phyloP scores from a whole-genome alignment of 345 rosid genomes.

The Pelargonium nanum region DNA sequence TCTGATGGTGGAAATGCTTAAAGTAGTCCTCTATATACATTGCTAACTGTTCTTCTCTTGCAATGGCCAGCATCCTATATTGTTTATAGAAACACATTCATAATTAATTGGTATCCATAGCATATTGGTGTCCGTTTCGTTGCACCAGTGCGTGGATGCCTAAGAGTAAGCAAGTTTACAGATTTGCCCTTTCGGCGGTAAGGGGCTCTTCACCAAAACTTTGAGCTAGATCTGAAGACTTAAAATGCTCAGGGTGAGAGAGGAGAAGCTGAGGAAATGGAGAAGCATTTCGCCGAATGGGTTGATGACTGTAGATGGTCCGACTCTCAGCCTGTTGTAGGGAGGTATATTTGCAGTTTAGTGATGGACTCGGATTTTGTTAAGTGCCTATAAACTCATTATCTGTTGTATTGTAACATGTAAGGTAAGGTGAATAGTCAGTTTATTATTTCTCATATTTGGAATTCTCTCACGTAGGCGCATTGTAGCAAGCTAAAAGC shows the following conservation, averaged over 20 bases:
- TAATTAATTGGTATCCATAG: too few relatives aligned
- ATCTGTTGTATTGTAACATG: neutral
- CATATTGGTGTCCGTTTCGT: too few relatives aligned
- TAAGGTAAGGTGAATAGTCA: neutral
- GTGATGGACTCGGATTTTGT: neutral
- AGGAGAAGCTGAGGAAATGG: neutral
- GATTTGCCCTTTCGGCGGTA: neutral
- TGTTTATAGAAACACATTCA: neutral
- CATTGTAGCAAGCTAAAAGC: neutral
- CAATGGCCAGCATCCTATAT: neutral
- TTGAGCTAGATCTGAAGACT: neutral
- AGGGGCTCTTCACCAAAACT: neutral
- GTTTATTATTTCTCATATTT: neutral
- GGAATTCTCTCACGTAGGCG: neutral
- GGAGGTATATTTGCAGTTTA: neutral
- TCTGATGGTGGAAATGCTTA: slow-evolving; percentile 47
- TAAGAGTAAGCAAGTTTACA: neutral
- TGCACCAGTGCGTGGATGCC: too few relatives aligned
- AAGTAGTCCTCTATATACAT: neutral
- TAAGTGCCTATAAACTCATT: neutral
- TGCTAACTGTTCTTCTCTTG: neutral
- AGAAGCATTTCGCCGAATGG: neutral
- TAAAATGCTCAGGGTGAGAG: neutral
- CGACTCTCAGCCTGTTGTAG: too few relatives aligned
- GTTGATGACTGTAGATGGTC: neutral